Evolutionary conservation across 352 stramenopile genomes (phyloP).

Genomic region (Aphanomyces astaci): DNA sequence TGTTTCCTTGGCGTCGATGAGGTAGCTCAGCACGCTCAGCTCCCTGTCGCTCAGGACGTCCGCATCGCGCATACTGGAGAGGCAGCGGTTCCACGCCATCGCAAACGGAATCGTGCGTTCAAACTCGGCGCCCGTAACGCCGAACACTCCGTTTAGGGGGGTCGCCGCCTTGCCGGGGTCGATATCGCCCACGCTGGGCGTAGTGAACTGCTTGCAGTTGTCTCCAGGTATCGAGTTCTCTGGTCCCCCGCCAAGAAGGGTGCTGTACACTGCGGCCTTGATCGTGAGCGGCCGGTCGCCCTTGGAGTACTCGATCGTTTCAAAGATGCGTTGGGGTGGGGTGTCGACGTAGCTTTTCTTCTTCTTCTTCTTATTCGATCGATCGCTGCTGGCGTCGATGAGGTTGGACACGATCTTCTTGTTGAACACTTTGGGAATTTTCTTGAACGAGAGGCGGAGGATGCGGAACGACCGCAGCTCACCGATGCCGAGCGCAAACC

Average conservation of each 20-base stretch:
- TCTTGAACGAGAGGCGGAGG: conserved; percentile 27
- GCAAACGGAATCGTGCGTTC: conserved; percentile 81
- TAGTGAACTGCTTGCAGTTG: conserved; percentile 11
- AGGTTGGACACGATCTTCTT: conserved; percentile 86
- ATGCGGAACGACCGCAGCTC: conserved; percentile 28
- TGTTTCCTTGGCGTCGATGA: conserved; percentile 76
- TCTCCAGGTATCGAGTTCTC: not conserved
- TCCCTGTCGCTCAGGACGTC: conserved; percentile 81
- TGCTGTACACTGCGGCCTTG: conserved; percentile 76
- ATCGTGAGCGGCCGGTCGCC: conserved; percentile 68
- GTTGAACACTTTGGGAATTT: conserved; percentile 66
- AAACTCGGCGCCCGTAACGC: conserved; percentile 71
- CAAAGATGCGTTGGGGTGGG: conserved; percentile 58
- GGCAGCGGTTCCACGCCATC: conserved; percentile 82
- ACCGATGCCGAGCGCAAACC: conserved; percentile 28
- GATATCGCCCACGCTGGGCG: not conserved
- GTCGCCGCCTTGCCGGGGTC: conserved; percentile 28
- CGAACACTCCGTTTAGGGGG: conserved; percentile 52
- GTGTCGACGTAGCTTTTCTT: conserved; percentile 42
- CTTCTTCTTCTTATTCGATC: conserved; percentile 73
- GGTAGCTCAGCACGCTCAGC: conserved; percentile 76
- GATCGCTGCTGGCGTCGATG: conserved; percentile 34
- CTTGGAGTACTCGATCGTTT: conserved; percentile 73
- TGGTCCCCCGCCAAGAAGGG: conserved; percentile 11
- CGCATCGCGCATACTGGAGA: conserved; percentile 64